These are phyloP conservation scores for Globisporangium sylvaticum DNA, from an alignment of 352 stramenopile species.

Conservation along the genomic window DNA sequence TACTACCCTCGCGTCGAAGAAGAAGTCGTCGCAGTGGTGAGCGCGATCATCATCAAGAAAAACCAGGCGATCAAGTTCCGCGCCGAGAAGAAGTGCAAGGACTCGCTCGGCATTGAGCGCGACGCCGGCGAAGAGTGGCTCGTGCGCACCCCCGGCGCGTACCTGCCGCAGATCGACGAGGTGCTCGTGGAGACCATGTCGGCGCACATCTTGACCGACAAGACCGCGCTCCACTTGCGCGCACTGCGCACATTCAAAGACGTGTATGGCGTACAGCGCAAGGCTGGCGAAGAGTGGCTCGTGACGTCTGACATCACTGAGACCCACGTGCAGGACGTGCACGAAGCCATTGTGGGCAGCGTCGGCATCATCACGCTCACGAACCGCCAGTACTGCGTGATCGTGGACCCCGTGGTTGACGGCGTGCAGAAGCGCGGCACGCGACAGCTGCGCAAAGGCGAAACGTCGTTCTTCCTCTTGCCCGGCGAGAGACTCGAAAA, in stretches of 20 bases:
- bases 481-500: conserved; percentile 62
- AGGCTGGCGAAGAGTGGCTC: conserved; percentile 78
- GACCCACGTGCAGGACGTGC: conserved; percentile 74
- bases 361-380: conserved; percentile 65
- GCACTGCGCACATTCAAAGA: conserved; percentile 73
- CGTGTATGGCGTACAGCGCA: conserved; percentile 62
- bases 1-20: conserved; percentile 77
- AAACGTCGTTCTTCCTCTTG: conserved; percentile 70
- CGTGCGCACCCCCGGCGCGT: conserved; percentile 62
- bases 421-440: conserved; percentile 69
- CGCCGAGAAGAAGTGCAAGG: conserved; percentile 76
- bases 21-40: conserved; percentile 49
- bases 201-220: conserved; percentile 62
- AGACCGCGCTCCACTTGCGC: conserved; percentile 58
- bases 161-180: conserved; percentile 76
- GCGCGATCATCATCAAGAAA: conserved; percentile 69
- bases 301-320: conserved; percentile 67
- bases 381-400: conserved; percentile 81
- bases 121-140: conserved; percentile 81
- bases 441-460: conserved; percentile 65
- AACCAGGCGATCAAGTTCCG: conserved; percentile 81
- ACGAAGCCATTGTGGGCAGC: conserved; percentile 63
- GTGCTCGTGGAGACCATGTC: conserved; percentile 54
- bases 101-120: conserved; percentile 51
- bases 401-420: conserved; percentile 64